Base-by-base conservation (phyloP, 192 early-diverging fungal genomes). In the Gonapodya prolifera region DNA sequence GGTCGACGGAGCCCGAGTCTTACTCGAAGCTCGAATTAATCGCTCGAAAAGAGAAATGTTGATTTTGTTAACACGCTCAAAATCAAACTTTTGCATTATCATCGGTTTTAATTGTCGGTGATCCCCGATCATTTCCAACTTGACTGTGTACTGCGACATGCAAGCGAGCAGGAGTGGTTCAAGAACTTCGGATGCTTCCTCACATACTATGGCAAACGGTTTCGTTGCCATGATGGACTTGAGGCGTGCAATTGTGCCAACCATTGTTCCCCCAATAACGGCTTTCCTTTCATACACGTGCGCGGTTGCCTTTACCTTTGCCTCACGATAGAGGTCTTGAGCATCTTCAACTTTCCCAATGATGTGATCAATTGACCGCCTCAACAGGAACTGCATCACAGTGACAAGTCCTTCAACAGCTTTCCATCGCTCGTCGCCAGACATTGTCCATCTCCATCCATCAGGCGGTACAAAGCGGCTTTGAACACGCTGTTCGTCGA, bases 231-330 rank as follows among this genome's bases (percentile, higher is more conserved):
- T 17, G 70, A 83, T 83, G 76, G 82, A 78, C 17, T 80, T 70
- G 13, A 83, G 76, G 16, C 82, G 82, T 13, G 82, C 45, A 77
- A 83, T 83, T 35, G 81, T 83, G 2, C 82, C 82, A 30, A 83
- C 82, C 35, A 83, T 83, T 23, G 82, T 83, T 30, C 82, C 82
- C 13, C 82, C 82, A 70, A 83, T 83, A n/a, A 83, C 79, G 17
- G 75, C 35, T 36, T 83, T 83, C 28, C 82, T 81, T 70, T 83
- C 82, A 70, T 83, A 83, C 32, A 83, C 82, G 61, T 76, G 70
- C 17, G 82, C 79, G 29, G 77, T 84, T 17, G 82, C 82, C 30
- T 77, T 70, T 32, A 83, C 69, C 18, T 80, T 83, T 13, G 82
- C 82, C 30, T 77, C 45, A 31, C 78, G 80, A 69, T 77, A 80